Percentiles rank a stretch among this genome's conserved stretches.
phyloP scores from a whole-genome alignment of 2,329 filamentous ascomycete genomes.

The Thelonectria blattea region DNA sequence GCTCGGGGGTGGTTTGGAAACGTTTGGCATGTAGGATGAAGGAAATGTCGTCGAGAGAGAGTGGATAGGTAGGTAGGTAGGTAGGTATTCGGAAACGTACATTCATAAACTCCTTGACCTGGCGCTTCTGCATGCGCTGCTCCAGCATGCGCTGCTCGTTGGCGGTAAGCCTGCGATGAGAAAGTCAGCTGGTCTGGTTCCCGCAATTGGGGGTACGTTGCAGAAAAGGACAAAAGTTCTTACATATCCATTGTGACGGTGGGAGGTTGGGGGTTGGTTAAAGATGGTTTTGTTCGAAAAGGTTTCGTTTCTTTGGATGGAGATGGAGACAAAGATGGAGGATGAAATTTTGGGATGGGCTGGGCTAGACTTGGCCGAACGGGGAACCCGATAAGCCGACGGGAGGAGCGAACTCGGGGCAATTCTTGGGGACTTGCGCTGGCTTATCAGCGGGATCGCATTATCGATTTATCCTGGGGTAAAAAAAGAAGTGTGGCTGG shows the following conservation, averaged over 20 bases:
- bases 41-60: conserved; percentile 11
- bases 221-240: neutral
- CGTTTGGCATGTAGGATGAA: neutral
- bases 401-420: conserved; percentile 2
- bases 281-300: conserved; percentile 6
- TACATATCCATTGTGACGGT: conserved; percentile 42
- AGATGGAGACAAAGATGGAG: conserved; percentile 19
- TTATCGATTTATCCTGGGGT: conserved; percentile 39
- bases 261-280: conserved; percentile 11
- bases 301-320: conserved; percentile 15
- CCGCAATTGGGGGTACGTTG: no score
- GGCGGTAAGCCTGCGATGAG: conserved; percentile 64
- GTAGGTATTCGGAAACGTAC: conserved; percentile 65
- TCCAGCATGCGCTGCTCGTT: conserved; percentile 92
- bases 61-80: no score
- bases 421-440: neutral
- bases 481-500: neutral
- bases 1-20: neutral
- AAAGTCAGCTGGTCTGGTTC: conserved; percentile 22
- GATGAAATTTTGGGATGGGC: conserved; percentile 39
- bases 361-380: neutral
- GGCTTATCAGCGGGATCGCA: conserved; percentile 41
- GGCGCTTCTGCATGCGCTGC: conserved; percentile 93
- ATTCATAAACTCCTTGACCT: conserved; percentile 98
- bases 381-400: conserved; percentile 25